Conservation (phyloP, 495 filamentous ascomycete species). For the Neurospora sp. region DNA sequence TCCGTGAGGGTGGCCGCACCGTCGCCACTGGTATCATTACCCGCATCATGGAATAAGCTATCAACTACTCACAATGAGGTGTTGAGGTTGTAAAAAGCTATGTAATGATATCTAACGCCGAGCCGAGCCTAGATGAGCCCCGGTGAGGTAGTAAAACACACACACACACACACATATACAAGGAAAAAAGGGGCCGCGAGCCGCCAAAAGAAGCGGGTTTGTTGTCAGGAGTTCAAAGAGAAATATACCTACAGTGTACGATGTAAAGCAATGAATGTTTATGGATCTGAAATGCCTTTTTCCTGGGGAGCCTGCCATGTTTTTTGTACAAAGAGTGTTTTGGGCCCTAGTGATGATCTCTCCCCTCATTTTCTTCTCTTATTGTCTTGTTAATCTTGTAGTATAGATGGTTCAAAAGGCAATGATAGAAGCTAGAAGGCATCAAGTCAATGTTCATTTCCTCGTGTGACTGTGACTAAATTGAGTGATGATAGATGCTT, state of each 20-base stretch:
- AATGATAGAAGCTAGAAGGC: constrained; percentile 13
- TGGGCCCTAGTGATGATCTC: constrained; percentile 12
- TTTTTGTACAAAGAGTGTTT: constrained; percentile 3
- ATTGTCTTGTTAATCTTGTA: constrained; percentile 23
- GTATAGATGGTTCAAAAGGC: constrained; percentile 20
- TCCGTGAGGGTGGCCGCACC: constrained; percentile 90
- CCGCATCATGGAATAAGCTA: constrained; percentile 58
- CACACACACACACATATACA: not conserved
- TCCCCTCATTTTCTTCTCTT: constrained; percentile 22
- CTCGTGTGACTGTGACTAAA: not conserved
- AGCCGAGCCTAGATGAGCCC: not conserved
- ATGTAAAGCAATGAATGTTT: constrained; percentile 12
- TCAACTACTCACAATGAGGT: not conserved
- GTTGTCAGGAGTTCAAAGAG: not conserved
- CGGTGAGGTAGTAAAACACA: not conserved
- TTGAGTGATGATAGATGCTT: not conserved
- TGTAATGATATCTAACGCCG: not conserved
- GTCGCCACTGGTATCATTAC: constrained; percentile 90
- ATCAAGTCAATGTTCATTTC: not conserved
- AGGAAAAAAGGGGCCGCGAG: not conserved
- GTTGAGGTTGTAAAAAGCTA: not conserved
- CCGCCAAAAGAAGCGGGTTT: not conserved
- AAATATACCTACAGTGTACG: constrained; percentile 7
- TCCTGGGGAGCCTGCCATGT: constrained; percentile 6
- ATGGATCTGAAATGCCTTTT: constrained; percentile 4